Percentiles rank a stretch among this genome's conserved stretches.
Evolutionary conservation across 2,329 filamentous ascomycete genomes (phyloP).

Genomic region (Cercospora berteroae): DNA sequence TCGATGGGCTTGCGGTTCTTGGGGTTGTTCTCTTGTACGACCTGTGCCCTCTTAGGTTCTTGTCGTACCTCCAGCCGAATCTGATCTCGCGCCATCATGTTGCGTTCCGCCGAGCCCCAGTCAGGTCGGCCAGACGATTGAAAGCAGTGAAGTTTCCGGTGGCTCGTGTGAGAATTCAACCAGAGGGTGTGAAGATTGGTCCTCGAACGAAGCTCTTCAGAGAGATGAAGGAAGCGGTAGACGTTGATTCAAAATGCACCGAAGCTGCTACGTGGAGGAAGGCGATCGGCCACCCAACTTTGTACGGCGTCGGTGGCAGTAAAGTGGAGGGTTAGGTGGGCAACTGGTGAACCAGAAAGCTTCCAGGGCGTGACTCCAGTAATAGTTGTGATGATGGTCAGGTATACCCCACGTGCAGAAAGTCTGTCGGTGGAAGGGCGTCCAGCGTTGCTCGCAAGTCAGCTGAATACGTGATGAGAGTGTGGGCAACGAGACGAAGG

Average conservation of each 20-base stretch:
- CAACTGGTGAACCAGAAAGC: constrained; percentile 2
- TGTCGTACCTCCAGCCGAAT: constrained; percentile 24
- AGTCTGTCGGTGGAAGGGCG: constrained; percentile 3
- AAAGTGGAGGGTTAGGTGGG: not conserved
- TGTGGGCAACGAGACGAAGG: constrained; percentile 19
- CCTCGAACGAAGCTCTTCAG: not conserved
- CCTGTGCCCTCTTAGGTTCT: constrained; percentile 26
- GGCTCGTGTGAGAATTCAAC: constrained; percentile 9
- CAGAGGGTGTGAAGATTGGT: not conserved
- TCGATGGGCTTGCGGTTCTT: constrained; percentile 73
- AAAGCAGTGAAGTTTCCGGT: constrained; percentile 1
- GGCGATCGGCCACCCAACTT: not conserved
- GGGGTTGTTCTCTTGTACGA: constrained; percentile 30
- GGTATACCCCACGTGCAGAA: constrained; percentile 1
- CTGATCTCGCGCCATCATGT: constrained; percentile 26
- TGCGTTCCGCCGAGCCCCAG: constrained; percentile 47
- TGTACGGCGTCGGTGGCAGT: not conserved
- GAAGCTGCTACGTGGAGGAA: constrained; percentile 1
- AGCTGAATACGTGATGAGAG: constrained; percentile 6
- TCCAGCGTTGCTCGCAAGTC: constrained; percentile 13
- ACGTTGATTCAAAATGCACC: constrained; percentile 12
- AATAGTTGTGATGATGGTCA: constrained; percentile 4
- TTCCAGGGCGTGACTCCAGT: not conserved
- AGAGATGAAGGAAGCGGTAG: not conserved
- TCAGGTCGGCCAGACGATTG: constrained; percentile 8